Evolutionary conservation across 345 rosid genomes (phyloP), one percentile per base, ranked within the genome.

Genomic region (Acer yangbiense): DNA sequence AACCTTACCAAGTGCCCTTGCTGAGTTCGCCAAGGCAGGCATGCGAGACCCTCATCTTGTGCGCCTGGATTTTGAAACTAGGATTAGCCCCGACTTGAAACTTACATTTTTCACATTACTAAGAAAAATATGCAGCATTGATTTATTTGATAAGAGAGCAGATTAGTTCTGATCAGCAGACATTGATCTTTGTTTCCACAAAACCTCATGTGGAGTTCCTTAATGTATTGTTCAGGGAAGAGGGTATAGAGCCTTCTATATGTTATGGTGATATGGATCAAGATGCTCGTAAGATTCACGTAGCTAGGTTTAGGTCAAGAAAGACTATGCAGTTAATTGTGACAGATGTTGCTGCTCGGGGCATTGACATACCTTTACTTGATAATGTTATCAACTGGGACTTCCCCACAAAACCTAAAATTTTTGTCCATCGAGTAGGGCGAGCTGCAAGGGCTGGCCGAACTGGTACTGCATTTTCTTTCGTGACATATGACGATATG

Each of bases 191-290:
- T 79, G 99, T 96, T 81, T 92, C 99, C 14, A 96, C 99, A 0
- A 96, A 94, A 81, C 97, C 92, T 89, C 99, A 94, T 82, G 98
- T 92, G 71, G 99, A 96, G 86, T 94, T 94, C 78, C 92, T 96
- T 58, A 94, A 94, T 77, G 76, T 73, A 64, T 79, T 96, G 85
- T 96, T 92, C 79, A 88, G 79, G 83, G 87, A 87, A 81, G 99
- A 96, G 82, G 92, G 95, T 46, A 91, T 96, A 21, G 90, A 86
- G 73, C 89, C 98, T 55, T 94, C 98, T 80, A 93, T 96, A 7
- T 94, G 98, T 78, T 96, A 96, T 74, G 98, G 99, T 80, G 99
- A 94, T 76, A 96, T 25, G 99, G 99, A 92, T 82, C 97, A 87
- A 83, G 99, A 94, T 79, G 99, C 99, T 48, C 93, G 97, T 27